Base-by-base conservation (phyloP, 1,139 yeast genomes). In the Yamadazyma dushanensis region DNA sequence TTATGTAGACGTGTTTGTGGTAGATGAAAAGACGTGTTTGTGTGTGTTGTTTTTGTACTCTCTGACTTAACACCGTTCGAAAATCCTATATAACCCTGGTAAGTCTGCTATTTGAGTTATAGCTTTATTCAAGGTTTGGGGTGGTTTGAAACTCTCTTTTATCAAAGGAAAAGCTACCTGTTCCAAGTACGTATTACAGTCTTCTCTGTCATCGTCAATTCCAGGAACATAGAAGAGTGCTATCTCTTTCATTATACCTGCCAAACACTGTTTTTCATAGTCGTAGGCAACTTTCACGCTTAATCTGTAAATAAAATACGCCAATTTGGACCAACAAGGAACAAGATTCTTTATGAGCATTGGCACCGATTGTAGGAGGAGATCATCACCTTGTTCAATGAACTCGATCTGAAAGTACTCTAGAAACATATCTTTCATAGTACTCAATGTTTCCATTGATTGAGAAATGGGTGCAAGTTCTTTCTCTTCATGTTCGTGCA, bases 1-100 rank as follows among this genome's bases (percentile, higher is more conserved):
- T 8, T 24, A 24, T 24, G 11, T 7, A 9, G 26, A 13, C 13
- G 26, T 8, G 11, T n/a, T 6, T 8, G 8, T 8, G 26, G 13
- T 8, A 6, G 26, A 9, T 21, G 5, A 21, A 8, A 7, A 7
- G 7, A 19, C 21, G 21, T 7, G 21, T 9, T 23, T 25, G 10
- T 24, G 29, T 29, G 31, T 29, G 31, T 18, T 19, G 17, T 29
- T 11, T 25, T 10, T 10, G 10, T 25, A 14, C 27, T 16, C 27
- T 15, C 8, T 25, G n/a, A 9, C 3, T 22, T 38, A 89, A 54
- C 98, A 92, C 53, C 98, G 70, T 61, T 92, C 99, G 66, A 92
- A 92, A 4, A 94, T 95, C 50, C 73, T 78, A 59, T 94, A 94
- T 37, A 94, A 63, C 0, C 96, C 96, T 1, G 97, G 97, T 27